Percentiles rank a stretch among this genome's conserved stretches.
Evolutionary conservation across 208 protist species (phyloP).

Genomic region (Trypanosoma scelopori): DNA sequence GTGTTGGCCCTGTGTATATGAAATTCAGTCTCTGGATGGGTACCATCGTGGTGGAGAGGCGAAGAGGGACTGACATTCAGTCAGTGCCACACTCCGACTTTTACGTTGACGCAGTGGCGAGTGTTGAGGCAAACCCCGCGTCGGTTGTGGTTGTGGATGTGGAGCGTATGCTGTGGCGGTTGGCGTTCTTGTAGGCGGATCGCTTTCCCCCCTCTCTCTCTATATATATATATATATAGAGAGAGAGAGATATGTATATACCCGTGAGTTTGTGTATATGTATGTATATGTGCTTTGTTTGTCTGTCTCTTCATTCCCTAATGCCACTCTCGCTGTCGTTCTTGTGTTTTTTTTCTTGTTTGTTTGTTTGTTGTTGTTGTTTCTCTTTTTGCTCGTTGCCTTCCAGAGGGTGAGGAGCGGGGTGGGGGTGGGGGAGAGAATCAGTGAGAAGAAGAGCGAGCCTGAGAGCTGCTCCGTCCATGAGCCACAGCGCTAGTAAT

Average conservation of each 20-base stretch:
- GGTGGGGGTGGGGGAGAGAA: not conserved
- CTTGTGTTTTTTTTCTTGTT: no score
- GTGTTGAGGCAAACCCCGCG: not conserved
- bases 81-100: constrained; percentile 23
- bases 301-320: no score
- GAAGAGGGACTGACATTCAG: constrained; percentile 33
- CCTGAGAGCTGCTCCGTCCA: not conserved
- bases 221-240: no score
- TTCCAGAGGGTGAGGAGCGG: constrained; percentile 1
- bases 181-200: constrained; percentile 8
- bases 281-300: no score
- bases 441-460: not conserved
- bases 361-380: constrained; percentile 1
- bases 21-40: constrained; percentile 33
- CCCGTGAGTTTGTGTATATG: no score
- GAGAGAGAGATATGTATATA: no score
- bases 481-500: not conserved
- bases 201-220: no score
- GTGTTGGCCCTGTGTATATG: constrained; percentile 24
- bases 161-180: constrained; percentile 47
- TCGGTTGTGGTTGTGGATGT: constrained; percentile 43
- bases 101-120: constrained; percentile 4
- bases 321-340: no score
- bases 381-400: constrained; percentile 7
- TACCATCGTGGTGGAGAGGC: constrained; percentile 51